Evolutionary conservation across 345 rosid genomes (phyloP).

Genomic region (Nephelium lappaceum): DNA sequence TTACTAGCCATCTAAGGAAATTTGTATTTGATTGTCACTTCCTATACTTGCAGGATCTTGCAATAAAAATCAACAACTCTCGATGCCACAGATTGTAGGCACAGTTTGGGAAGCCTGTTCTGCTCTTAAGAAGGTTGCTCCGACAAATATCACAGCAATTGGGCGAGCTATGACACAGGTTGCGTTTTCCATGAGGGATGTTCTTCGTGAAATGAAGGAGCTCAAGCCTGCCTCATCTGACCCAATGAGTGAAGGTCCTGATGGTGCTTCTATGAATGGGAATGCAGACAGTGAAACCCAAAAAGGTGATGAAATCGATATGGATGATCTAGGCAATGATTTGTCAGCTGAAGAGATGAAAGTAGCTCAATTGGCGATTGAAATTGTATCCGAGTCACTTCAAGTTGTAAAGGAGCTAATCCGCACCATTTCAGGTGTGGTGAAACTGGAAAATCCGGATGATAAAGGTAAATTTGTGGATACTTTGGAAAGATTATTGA

Average conservation of each 20-base stretch:
- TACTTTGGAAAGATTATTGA: slow-evolving; percentile 72
- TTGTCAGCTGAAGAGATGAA: slow-evolving; percentile 89
- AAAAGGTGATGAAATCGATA: slow-evolving; percentile 34
- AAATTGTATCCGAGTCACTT: slow-evolving; percentile 60
- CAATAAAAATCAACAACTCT: slow-evolving; percentile 41
- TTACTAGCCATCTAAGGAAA: background rate
- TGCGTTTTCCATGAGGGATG: slow-evolving; percentile 90
- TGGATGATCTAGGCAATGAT: slow-evolving; percentile 68
- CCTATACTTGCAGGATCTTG: slow-evolving; percentile 48
- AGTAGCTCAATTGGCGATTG: slow-evolving; percentile 60
- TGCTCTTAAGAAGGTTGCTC: slow-evolving; percentile 77
- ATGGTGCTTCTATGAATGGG: slow-evolving; percentile 24
- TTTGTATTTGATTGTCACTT: background rate
- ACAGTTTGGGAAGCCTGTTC: slow-evolving; percentile 89
- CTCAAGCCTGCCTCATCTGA: slow-evolving; percentile 61
- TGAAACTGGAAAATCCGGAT: slow-evolving; percentile 62
- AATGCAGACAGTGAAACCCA: slow-evolving; percentile 25
- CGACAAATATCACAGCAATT: slow-evolving; percentile 71
- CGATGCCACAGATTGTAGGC: slow-evolving; percentile 71
- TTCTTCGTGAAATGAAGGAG: slow-evolving; percentile 94
- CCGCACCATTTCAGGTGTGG: slow-evolving; percentile 69
- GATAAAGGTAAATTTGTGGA: slow-evolving; percentile 54
- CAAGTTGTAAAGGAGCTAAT: slow-evolving; percentile 71
- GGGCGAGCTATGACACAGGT: slow-evolving; percentile 86
- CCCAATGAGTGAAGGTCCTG: slow-evolving; percentile 37